Conservation (phyloP, 2,329 filamentous ascomycete genomes). For the Colletotrichum sp. region DNA sequence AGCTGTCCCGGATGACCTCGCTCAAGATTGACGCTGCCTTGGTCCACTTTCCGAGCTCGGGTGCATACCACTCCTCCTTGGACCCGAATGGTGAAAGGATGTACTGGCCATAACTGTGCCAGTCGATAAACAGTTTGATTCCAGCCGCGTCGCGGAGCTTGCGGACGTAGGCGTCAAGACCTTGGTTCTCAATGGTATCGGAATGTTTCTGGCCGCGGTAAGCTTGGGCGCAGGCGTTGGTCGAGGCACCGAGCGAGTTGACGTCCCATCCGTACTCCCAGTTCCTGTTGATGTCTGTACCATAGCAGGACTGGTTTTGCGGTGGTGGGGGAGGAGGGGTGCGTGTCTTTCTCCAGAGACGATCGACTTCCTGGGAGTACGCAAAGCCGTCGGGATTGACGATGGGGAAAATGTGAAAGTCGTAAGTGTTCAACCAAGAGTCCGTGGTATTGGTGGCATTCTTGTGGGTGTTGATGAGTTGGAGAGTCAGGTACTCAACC, state of each 20-base stretch:
- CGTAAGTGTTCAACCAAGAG: conserved; percentile 55
- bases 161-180: conserved; percentile 38
- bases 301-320: conserved; percentile 39
- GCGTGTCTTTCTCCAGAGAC: conserved; percentile 59
- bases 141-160: conserved; percentile 34
- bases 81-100: conserved; percentile 50
- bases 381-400: conserved; percentile 55
- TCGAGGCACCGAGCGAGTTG: conserved; percentile 46
- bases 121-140: conserved; percentile 51
- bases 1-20: conserved; percentile 35
- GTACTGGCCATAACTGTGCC: conserved; percentile 50
- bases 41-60: conserved; percentile 42
- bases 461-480: conserved; percentile 44
- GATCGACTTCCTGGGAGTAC: conserved; percentile 47
- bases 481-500: conserved; percentile 51
- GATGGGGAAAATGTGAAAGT: conserved; percentile 58
- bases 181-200: conserved; percentile 50
- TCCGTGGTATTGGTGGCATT: conserved; percentile 37
- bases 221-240: conserved; percentile 50
- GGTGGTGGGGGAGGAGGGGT: conserved; percentile 42
- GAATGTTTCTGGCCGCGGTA: conserved; percentile 45
- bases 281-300: conserved; percentile 58
- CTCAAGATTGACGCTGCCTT: conserved; percentile 34
- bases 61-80: conserved; percentile 42
- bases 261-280: conserved; percentile 54